These are phyloP conservation scores for Closterium sp. DNA, from an alignment of 139 green algal species.

Conservation along the genomic window DNA sequence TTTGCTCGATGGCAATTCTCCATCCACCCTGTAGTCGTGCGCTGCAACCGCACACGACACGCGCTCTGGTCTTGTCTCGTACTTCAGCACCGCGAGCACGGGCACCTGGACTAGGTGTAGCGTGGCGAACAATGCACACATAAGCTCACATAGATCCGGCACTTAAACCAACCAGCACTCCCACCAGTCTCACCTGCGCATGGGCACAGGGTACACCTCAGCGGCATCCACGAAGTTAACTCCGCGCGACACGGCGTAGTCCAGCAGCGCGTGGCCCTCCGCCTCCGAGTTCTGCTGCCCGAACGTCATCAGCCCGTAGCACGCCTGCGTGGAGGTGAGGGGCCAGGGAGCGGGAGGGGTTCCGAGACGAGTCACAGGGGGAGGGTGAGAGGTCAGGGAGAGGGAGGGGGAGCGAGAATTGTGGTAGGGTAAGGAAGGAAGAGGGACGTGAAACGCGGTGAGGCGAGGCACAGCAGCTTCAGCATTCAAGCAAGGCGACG, in stretches of 20 bases:
- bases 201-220: constrained; percentile 65
- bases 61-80: too few relatives aligned
- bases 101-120: too few relatives aligned
- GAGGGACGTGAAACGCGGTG: background rate
- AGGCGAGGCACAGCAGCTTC: background rate
- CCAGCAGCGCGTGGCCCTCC: constrained; percentile 66
- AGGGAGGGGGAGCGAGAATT: background rate
- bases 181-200: background rate
- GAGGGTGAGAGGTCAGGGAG: too few relatives aligned
- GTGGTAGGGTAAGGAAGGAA: background rate
- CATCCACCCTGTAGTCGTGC: too few relatives aligned
- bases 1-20: too few relatives aligned
- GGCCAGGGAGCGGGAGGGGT: too few relatives aligned
- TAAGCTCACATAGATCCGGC: too few relatives aligned
- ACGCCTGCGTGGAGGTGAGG: background rate
- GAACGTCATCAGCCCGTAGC: constrained; percentile 75
- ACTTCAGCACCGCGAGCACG: too few relatives aligned
- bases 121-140: too few relatives aligned
- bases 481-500: background rate
- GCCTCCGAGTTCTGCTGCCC: constrained; percentile 71
- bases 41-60: too few relatives aligned
- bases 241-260: constrained; percentile 61
- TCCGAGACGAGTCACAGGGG: background rate
- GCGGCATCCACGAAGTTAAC: constrained; percentile 91
- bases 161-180: too few relatives aligned